Evolutionary conservation across 169 alveolate genomes (phyloP), one percentile per base, ranked within the genome.

Genomic region (Eimeria tenella): DNA sequence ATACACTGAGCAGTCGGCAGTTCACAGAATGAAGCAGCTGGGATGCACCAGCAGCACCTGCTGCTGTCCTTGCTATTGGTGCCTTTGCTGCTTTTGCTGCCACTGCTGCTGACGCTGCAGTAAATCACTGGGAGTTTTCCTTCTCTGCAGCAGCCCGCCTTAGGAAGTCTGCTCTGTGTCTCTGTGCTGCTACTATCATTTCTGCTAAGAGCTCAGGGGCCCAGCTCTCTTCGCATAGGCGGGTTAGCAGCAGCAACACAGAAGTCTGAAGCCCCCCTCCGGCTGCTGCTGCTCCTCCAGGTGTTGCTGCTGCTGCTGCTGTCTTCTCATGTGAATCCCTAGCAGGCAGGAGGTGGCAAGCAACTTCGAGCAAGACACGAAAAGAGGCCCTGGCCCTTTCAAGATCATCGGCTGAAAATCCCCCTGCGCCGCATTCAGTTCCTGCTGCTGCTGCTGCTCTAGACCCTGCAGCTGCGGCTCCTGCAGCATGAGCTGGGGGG

Each of bases 171-270:
- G n/a, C 77, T 68, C 77, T 11, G 77, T 68, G 77, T 68, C n/a
- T n/a, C 31, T 68, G 42, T 17, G 77, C 77, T 68, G 77, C 77
- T n/a, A 68, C n/a, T 13, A 68, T 68, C 77, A 68, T 68, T 8
- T 68, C 77, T 0, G 77, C n/a, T n/a, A 68, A 23, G 31, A 68
- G 77, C 9, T 68, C 31, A n/a, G 77, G 77, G 31, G n/a, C 77
- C 77, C 77, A 68, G 77, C 77, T 68, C n/a, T 68, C 77, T n/a
- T 68, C 77, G 31, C 77, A 68, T 13, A 68, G 77, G 77, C 77
- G 77, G 42, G 77, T 68, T 8, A 68, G 77, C 77, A 68, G 77
- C 77, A 68, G 31, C 77, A 68, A 5, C 77, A 68, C 77, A 13
- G 77, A 68, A n/a, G 77, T 68, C 31, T 68, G 77, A 15, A 68